phyloP scores from a whole-genome alignment of 2,329 filamentous ascomycete genomes.

The Ascocoryne sarcoides region DNA sequence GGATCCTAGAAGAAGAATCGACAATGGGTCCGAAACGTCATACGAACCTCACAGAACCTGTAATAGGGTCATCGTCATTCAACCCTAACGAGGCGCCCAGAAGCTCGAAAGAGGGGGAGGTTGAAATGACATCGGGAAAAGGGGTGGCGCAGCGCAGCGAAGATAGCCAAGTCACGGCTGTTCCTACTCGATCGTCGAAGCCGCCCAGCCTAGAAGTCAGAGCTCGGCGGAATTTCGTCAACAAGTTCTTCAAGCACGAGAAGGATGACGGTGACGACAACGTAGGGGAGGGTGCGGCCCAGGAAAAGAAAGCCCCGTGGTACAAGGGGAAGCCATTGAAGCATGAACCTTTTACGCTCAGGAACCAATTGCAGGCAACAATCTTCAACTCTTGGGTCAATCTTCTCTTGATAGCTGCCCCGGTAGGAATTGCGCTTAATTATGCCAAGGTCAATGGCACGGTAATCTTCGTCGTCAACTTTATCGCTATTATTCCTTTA shows the following conservation, averaged over 20 bases:
- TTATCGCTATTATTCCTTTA: slow-evolving; percentile 84
- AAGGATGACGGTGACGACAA: slow-evolving; percentile 1
- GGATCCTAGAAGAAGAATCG: slow-evolving; percentile 1
- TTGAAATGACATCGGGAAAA: slow-evolving; percentile 9
- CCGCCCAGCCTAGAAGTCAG: slow-evolving; percentile 15
- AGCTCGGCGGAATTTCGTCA: slow-evolving; percentile 15
- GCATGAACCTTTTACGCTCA: slow-evolving; percentile 43
- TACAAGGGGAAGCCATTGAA: slow-evolving; percentile 33
- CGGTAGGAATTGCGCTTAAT: slow-evolving; percentile 68
- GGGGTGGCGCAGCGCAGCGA: not conserved
- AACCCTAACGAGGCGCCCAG: not conserved
- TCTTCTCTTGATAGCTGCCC: slow-evolving; percentile 67
- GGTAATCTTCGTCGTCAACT: slow-evolving; percentile 79
- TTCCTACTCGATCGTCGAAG: slow-evolving; percentile 5
- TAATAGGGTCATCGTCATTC: too few species aligned
- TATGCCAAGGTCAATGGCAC: slow-evolving; percentile 51
- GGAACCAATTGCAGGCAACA: slow-evolving; percentile 63
- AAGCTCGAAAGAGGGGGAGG: slow-evolving; percentile 11
- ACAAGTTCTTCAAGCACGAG: slow-evolving; percentile 13
- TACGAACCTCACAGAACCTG: too few species aligned
- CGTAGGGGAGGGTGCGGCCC: slow-evolving; percentile 12
- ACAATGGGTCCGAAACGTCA: too few species aligned
- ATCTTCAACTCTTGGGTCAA: slow-evolving; percentile 83
- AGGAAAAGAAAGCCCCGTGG: slow-evolving; percentile 22
- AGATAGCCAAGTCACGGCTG: slow-evolving; percentile 11